phyloP scores from a whole-genome alignment of 192 early-diverging fungal genomes.

The Entomortierella parvispora region DNA sequence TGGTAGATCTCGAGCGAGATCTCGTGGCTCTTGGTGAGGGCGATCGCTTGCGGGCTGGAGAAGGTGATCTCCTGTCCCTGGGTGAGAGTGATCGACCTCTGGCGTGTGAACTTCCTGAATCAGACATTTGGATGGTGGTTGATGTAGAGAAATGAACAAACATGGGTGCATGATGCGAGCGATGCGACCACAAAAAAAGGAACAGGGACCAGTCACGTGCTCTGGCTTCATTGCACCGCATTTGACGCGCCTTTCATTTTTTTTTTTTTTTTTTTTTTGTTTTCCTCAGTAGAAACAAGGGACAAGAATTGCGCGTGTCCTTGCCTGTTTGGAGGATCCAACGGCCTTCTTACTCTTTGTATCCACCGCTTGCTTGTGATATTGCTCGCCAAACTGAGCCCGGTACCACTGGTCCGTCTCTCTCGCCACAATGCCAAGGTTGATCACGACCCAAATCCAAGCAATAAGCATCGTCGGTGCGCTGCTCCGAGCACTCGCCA shows the following conservation, averaged over 20 bases:
- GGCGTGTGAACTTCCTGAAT: not conserved
- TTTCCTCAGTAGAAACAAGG: slow-evolving; percentile 19
- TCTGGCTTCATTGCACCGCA: not conserved
- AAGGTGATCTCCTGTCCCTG: not conserved
- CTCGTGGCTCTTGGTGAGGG: slow-evolving; percentile 5
- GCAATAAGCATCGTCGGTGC: slow-evolving; percentile 46
- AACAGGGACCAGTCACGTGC: too few relatives aligned
- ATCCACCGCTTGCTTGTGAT: slow-evolving; percentile 5
- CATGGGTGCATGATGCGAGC: not conserved
- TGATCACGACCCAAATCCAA: slow-evolving; percentile 70
- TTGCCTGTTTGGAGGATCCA: too few relatives aligned
- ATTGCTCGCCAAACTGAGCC: slow-evolving; percentile 64
- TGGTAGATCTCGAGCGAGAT: slow-evolving; percentile 10
- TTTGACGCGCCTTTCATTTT: not conserved
- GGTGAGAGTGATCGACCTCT: slow-evolving; percentile 14
- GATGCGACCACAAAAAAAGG: too few relatives aligned
- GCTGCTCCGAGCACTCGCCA: slow-evolving; percentile 10
- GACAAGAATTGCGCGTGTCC: slow-evolving; percentile 7
- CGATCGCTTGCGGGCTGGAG: slow-evolving; percentile 3
- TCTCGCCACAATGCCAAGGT: slow-evolving; percentile 69
- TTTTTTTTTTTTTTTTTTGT: not conserved
- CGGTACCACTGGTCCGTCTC: slow-evolving; percentile 79
- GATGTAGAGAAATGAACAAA: not conserved
- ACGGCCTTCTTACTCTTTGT: not conserved
- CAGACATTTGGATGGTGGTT: not conserved